Base-by-base conservation (phyloP, 2,329 filamentous ascomycete genomes). In the Colletotrichum abscissum region DNA sequence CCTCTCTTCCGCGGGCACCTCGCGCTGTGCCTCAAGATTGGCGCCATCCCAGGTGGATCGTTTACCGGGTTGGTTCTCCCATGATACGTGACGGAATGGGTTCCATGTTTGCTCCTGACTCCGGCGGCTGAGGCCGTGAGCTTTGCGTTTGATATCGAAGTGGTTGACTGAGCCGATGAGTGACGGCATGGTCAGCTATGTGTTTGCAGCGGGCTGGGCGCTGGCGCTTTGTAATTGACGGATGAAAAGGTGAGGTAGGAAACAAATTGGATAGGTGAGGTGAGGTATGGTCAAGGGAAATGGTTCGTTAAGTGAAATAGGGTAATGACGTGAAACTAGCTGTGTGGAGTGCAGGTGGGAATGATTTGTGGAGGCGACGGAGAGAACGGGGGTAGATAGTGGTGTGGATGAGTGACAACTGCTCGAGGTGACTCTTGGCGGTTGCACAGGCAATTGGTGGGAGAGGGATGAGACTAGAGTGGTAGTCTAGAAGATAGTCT, bases 1-100 rank as follows among this genome's bases (percentile, higher is more conserved):
- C 38, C 60, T 59, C 24, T 77, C 72, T 22, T 76, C 74, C 70
- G 75, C 72, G 60, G 72, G 49, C 19, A 54, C n/a, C 42, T 67
- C 68, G 19, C 72, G 68, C 70, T 82, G 78, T 38, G 79, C 78
- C 73, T 86, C 82, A 26, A 82, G 76, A 24, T 76, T 76, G 5
- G 76, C 76, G 59, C 75, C 79, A 62, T 83, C 82, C 80, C 79
- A 86, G 5, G 83, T 84, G 35, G 79, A 77, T 33, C 80, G 80
- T 16, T 78, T 77, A 14, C 72, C 74, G 63, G 76, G 77, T 14
- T 67, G 75, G 38, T 76, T 79, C 19, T 78, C 78, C 81, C 82
- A 85, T 26, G 78, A 75, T n/a, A 85, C 80, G 69, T 85, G 84
- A 9, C 84, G 82, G 65, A 88, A 88, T 8, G 83, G 84, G 35